Conservation (phyloP, 2,329 filamentous ascomycete species). For the Diaporthe longicolla region DNA sequence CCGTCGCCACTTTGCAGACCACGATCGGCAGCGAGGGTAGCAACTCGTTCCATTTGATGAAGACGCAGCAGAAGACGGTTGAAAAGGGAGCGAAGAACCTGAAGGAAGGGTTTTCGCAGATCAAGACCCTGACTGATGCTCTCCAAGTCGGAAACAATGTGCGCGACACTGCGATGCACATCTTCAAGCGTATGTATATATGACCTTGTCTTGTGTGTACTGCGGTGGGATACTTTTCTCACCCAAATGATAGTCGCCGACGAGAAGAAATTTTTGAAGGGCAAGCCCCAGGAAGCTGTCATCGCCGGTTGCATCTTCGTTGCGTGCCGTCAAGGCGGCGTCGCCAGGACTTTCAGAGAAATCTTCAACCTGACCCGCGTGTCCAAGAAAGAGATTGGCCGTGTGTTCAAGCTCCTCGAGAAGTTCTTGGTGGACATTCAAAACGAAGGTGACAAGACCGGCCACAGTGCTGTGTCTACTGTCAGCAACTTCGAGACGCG, state of each 20-base stretch:
- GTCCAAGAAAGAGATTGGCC: slow-evolving; percentile 96
- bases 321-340: slow-evolving; percentile 89
- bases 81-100: slow-evolving; percentile 60
- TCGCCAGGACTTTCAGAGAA: slow-evolving; percentile 92
- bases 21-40: slow-evolving; percentile 86
- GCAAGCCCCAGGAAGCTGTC: slow-evolving; percentile 93
- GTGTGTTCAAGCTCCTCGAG: slow-evolving; percentile 94
- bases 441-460: slow-evolving; percentile 69
- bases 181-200: slow-evolving; percentile 77
- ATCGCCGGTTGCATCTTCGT: slow-evolving; percentile 98
- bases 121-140: slow-evolving; percentile 87
- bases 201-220: background rate
- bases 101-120: slow-evolving; percentile 85
- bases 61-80: slow-evolving; percentile 77
- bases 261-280: slow-evolving; percentile 93
- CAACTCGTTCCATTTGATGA: slow-evolving; percentile 80
- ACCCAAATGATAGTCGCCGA: slow-evolving; percentile 71
- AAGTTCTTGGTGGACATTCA: slow-evolving; percentile 85
- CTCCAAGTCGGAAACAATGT: slow-evolving; percentile 86
- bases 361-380: slow-evolving; percentile 95
- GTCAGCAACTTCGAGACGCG: slow-evolving; percentile 81
- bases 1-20: slow-evolving; percentile 78
- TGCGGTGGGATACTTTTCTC: background rate
- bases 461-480: slow-evolving; percentile 66
- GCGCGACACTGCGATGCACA: slow-evolving; percentile 90